These are phyloP conservation scores for Nicotiana benthamiana DNA, from an alignment of 257 asterid genomes.

Conservation along the genomic window DNA sequence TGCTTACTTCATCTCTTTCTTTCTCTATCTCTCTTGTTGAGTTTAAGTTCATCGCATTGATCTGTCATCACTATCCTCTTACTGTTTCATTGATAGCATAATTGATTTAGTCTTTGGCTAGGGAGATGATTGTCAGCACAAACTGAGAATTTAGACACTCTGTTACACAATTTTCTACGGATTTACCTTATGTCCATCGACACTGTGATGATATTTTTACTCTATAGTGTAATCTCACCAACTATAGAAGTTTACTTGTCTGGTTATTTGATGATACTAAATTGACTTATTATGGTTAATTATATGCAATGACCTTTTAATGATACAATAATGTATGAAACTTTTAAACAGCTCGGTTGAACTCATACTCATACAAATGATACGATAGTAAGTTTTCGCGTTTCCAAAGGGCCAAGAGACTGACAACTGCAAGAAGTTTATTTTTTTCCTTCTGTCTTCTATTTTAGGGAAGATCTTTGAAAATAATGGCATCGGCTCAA, in stretches of 20 bases:
- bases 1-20: background rate
- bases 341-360: too few species aligned
- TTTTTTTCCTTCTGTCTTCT: background rate
- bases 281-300: too few species aligned
- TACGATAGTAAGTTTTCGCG: background rate
- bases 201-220: too few species aligned
- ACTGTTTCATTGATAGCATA: background rate
- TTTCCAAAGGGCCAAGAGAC: background rate
- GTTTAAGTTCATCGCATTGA: background rate
- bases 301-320: too few species aligned
- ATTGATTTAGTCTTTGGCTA: background rate
- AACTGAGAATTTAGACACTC: background rate
- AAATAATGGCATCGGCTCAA: too few species aligned
- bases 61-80: background rate
- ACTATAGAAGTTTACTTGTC: too few species aligned
- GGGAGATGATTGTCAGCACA: background rate
- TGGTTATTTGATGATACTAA: too few species aligned
- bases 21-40: background rate
- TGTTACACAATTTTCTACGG: background rate
- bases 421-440: background rate
- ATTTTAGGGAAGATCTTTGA: background rate
- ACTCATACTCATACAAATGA: too few species aligned
- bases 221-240: too few species aligned
- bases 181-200: too few species aligned
- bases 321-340: too few species aligned